A percentile compares a stretch with the other conserved stretches of the same genome.
phyloP scores from a whole-genome alignment of 441 rosid genomes.

The Populus hybrid region DNA sequence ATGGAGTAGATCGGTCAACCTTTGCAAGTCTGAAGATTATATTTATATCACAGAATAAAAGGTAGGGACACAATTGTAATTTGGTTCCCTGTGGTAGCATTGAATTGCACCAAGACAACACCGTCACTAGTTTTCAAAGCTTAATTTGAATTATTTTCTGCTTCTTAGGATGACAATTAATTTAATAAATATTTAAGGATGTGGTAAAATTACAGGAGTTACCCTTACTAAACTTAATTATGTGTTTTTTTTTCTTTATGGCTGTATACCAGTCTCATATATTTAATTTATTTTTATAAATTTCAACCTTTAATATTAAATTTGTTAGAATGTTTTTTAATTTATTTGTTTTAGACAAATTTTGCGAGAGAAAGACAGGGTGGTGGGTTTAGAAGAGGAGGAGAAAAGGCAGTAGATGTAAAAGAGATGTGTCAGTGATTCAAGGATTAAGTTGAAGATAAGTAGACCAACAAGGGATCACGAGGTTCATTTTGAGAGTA shows the following conservation, averaged over 20 bases:
- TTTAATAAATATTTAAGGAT: no score
- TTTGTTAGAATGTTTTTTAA: no score
- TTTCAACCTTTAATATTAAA: no score
- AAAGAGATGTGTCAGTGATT: conserved; percentile 39
- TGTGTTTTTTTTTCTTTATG: no score
- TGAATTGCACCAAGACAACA: conserved; percentile 7
- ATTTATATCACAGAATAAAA: background rate
- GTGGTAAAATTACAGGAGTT: no score
- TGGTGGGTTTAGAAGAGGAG: conserved; percentile 43
- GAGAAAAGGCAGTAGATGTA: conserved; percentile 51
- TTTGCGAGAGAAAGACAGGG: conserved; percentile 45
- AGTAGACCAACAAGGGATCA: conserved; percentile 38
- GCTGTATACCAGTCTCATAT: no score
- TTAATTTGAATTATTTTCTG: background rate
- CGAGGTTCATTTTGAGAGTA: conserved; percentile 30
- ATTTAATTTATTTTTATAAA: no score
- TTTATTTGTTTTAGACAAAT: conserved; percentile 25
- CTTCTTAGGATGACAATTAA: no score
- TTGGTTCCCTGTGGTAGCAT: conserved; percentile 7
- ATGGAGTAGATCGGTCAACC: conserved; percentile 2
- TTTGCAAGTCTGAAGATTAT: background rate
- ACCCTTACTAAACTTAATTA: no score
- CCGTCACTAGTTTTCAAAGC: conserved; percentile 13
- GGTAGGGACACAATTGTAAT: background rate
- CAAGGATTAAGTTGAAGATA: conserved; percentile 34